Evolutionary conservation across 805 yeast species (phyloP), one percentile per base, ranked within the genome.

Genomic region (Komagataella pseudopastoris): DNA sequence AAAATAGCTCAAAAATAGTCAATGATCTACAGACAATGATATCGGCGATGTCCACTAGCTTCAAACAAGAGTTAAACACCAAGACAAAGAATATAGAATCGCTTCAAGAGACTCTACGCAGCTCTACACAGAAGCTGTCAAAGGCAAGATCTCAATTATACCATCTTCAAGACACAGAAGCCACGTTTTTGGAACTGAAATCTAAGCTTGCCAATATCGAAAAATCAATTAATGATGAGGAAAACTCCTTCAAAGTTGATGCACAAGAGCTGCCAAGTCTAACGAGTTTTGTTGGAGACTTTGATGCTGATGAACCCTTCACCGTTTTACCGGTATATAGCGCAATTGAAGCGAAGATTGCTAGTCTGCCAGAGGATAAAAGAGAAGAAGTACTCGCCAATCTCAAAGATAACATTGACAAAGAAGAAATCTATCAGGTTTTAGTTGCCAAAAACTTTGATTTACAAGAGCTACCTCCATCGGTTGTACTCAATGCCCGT

Each of bases 271-370:
- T 67, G 24, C 62, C 67, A n/a, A 30, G 59, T 56, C 46, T 65
- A 61, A 65, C 69, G 59, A 60, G 63, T 56, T 73, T 65, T 54
- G 76, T 76, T 22, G 83, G 81, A 23, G 80, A 75, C 52, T 83
- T 80, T 59, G 91, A 85, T 64, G 91, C 96, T 0, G 97, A 90
- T 66, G 91, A 87, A 60, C 96, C 96, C n/a, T 91, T 88, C 65
- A 75, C 85, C 49, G 76, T 88, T 8, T 72, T 76, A 60, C 71
- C 78, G 6, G 71, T 86, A 12, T 82, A 76, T 59, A 75, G 78
- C 45, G 74, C 72, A 55, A 65, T 85, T n/a, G 74, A 72, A 51
- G 55, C 60, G 3, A 68, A 68, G 54, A 54, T 75, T 14, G 67
- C 65, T 23, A 61, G 62, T 39, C 46, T 58, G 39, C 51, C 23